Evolutionary conservation across 2,329 filamentous ascomycete genomes (phyloP), one percentile per base, ranked within the genome.

Genomic region (Lecanicillium sp.): DNA sequence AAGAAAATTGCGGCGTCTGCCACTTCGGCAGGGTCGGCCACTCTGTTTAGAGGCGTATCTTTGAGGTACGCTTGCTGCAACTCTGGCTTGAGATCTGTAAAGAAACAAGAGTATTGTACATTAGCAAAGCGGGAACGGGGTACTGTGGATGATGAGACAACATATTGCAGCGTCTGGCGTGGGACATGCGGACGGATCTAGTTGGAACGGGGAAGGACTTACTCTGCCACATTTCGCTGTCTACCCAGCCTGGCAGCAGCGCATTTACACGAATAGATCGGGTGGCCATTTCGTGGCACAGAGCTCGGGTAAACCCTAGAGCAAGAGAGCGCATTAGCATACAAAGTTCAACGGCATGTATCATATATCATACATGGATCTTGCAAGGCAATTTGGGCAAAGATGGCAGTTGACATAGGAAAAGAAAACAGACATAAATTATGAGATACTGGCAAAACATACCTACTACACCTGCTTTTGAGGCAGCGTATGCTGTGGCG

Each of bases 1-100:
- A 94, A 70, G 57, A 94, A 94, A 19, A 82, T 54, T 33, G 83
- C 85, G 39, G 87, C 86, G 52, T 89, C 79, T n/a, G 87, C 86
- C 22, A 94, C 75, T 57, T 94, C 87, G 18, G 75, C 68, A 7
- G 73, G 66, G 25, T 65, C 62, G 13, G 85, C 87, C 45, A 90
- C 77, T 20, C 86, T 78, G 75, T 51, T 49, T 3, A 58, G 54
- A 1, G 85, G 85, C 35, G 87, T 87, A 35, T 66, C 56, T 43
- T 58, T 57, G 43, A 71, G 60, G 42, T 55, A 61, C 14, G 49
- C 49, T 42, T 62, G 47, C 45, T 61, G 53, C 33, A 65, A 47
- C 43, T 62, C 56, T 45, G 56, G 55, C 42, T 58, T 60, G 34
- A 64, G 54, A 45, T 58, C 61, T 64, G 41, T 35, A 30, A 33